Base-by-base conservation (phyloP, 2,329 filamentous ascomycete species). In the Ophiostoma sp. region DNA sequence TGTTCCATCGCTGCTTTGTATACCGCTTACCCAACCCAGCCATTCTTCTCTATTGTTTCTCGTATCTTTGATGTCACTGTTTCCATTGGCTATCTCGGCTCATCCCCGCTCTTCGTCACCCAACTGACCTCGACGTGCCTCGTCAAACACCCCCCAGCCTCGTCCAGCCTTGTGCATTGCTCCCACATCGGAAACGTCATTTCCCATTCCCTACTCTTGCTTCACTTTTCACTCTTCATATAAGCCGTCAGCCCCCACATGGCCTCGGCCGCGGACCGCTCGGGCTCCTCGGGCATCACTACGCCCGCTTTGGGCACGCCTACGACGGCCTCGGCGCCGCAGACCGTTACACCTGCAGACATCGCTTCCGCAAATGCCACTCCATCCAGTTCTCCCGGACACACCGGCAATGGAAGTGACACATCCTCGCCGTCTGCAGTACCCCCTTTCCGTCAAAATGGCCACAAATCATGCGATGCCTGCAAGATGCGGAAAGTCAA, bases 401-500 rank as follows among this genome's bases (percentile, higher is more conserved):
- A 44, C 12, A 18, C 38, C 40, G 60, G 38, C 38, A 63, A 63
- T 18, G 60, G 60, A 16, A 63, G 60, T 40, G 60, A 63, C 36
- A 63, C 60, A 9, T 44, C 60, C 4, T 63, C 60, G 7, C 60
- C 60, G 14, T 44, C 60, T 4, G n/a, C 40, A 1, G 60, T 9
- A 18, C 60, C 60, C 14, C 6, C 60, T 7, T 63, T 63, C 16
- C 60, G 60, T 8, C 60, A 63, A 27, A 63, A 63, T 42, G 60
- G 60, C 8, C 60, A 73, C 68, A 77, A 74, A 69, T 75, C 77
- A 5, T 80, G 78, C 72, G 77, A 79, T 71, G 73, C 74, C 55
- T 80, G 78, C 73, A 79, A 79, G 71, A 69, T 72, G n/a, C 76
- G 78, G 55, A 80, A 80, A 71, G 78, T 80, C 27, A 77, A 78